Base-by-base conservation (phyloP, 805 yeast genomes). In the Brettanomyces custersianus region DNA sequence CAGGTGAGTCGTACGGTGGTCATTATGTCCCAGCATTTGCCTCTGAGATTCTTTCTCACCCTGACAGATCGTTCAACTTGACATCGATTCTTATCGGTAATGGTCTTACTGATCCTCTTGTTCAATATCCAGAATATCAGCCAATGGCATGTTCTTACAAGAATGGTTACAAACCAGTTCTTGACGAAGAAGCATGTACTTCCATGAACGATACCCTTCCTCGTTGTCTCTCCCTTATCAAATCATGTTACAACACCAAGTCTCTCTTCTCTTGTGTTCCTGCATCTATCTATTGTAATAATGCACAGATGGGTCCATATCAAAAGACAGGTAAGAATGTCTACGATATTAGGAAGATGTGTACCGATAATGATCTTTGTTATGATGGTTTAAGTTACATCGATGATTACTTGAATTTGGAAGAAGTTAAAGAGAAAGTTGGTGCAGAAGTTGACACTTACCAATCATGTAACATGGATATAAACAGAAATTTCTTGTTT, bases 131-230 rank as follows among this genome's bases (percentile, higher is more conserved):
- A 40, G 77, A 77, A 58, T 87, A 85, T 54, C 75, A 80, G 57
- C 94, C 94, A 44, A 88, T 90, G 96, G 94, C 94, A 4, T 90
- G 97, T 60, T 92, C 95, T 36, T 56, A 70, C 46, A 94, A 95
- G 45, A 52, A 53, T 10, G 96, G 95, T 5, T 77, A 77, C 50
- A 79, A 79, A 15, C 65, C 88, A 13, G 86, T 86, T 3, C 65
- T 86, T 44, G 63, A 72, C 13, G 77, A 76, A n/a, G 76, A 72
- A 36, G 75, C 74, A 42, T 85, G 95, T 63, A 69, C 70, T 22
- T 60, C 65, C 31, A 81, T 84, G 87, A 52, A 62, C 22, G 64
- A 60, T 19, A 62, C 70, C n/a, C 62, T 76, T 36, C 80, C 83
- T 42, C 70, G 81, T 49, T 84, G 94, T 59, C 61, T 68, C 40